A percentile compares a stretch with the other conserved stretches of the same genome.
Evolutionary conservation across 257 asterid genomes (phyloP).

Genomic region (Penstemon newberryi): DNA sequence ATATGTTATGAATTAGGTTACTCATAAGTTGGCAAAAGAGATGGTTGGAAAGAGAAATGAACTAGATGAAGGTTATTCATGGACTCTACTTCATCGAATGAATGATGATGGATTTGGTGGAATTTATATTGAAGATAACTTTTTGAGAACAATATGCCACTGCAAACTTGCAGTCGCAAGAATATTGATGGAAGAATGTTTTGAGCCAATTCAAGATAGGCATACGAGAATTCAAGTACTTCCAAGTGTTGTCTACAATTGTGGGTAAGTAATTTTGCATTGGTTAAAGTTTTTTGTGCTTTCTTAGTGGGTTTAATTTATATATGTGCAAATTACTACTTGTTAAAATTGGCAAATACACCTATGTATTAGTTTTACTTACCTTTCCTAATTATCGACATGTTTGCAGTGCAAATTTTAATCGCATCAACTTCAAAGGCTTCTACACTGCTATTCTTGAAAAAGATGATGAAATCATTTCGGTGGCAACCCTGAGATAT

Average conservation of each 20-base stretch:
- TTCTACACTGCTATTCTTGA: constrained; percentile 64
- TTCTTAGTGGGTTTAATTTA: background rate
- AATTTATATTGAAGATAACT: constrained; percentile 27
- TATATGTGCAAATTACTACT: too few species aligned
- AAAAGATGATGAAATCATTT: constrained; percentile 54
- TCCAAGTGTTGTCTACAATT: constrained; percentile 51
- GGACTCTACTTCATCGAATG: constrained; percentile 51
- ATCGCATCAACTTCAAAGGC: constrained; percentile 40
- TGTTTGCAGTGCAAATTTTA: constrained; percentile 51
- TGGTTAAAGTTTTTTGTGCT: too few species aligned
- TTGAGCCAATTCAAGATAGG: constrained; percentile 48
- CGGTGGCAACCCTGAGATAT: constrained; percentile 60
- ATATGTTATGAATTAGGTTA: background rate
- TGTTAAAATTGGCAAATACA: too few species aligned
- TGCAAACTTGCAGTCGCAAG: constrained; percentile 60
- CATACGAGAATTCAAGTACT: constrained; percentile 41
- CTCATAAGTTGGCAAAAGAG: constrained; percentile 28
- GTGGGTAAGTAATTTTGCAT: constrained; percentile 39
- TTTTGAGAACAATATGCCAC: constrained; percentile 45
- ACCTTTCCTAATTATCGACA: background rate
- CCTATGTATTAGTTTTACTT: background rate
- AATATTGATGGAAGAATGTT: constrained; percentile 55
- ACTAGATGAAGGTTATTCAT: constrained; percentile 41
- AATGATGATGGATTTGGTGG: constrained; percentile 27
- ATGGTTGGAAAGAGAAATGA: constrained; percentile 41